Base-by-base conservation (phyloP, 2,329 filamentous ascomycete genomes). In the Leptodontidium sp. region DNA sequence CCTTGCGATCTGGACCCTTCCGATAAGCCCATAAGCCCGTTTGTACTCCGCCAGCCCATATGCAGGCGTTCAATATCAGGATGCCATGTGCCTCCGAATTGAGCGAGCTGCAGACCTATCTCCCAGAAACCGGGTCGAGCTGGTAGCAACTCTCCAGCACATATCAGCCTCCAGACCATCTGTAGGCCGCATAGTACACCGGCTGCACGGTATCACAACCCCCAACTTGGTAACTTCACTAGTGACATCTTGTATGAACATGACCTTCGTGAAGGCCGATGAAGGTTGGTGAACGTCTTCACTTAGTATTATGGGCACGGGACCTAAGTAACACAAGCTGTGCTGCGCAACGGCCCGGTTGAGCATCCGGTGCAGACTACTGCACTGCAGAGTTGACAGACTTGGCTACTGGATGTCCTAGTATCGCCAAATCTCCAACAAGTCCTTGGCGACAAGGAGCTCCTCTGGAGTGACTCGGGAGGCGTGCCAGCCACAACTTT, bases 311-410 rank as follows among this genome's bases (percentile, higher is more conserved):
- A 43, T 17, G 14, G 1, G 11, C 14, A 59, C 32, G 38, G 21
- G 38, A 43, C 2, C n/a, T 38, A 5, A 21, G 55, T 58, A 40
- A 26, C 38, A 59, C 55, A 26, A 59, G 9, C n/a, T 59, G 9
- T 32, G 12, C 7, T 59, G 55, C 55, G 21, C 26, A 32, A 29
- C 35, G 55, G 35, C 35, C 21, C 32, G 53, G 14, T 38, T 57
- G 35, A 40, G 7, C 14, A 8, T 32, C 59, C 59, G 59, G 12
- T n/a, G 40, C 43, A 62, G 11, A n/a, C 24, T 49, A 4, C 29
- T 62, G 45, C 59, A 62, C 45, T 62, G 24, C 59, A 62, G 4
- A 47, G 14, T 35, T 62, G 59, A 62, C 59, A 62, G 24, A 29
- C 14, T 17, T 5, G 58, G 59, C 38, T 49, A 62, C 38, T 62